phyloP scores from a whole-genome alignment of 2,329 filamentous ascomycete species.

The Fusarium gaditjirri region DNA sequence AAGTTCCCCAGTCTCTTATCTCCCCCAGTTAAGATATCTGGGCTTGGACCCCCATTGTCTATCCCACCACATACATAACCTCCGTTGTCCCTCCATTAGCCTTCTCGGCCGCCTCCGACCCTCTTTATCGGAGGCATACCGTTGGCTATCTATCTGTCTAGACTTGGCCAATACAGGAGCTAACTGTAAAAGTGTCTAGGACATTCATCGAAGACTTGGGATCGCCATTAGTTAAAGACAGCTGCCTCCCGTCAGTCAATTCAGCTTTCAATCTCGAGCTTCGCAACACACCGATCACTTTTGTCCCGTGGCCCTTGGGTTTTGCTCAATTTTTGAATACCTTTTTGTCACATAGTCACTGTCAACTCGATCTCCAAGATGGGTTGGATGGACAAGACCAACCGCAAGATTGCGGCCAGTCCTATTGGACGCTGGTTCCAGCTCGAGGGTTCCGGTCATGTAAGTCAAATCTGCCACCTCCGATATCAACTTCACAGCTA shows the following conservation, averaged over 20 bases:
- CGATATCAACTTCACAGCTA: not conserved
- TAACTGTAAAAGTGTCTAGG: conserved; percentile 30
- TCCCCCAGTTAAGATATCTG: conserved; percentile 32
- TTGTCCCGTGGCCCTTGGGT: not conserved
- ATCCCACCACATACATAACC: conserved; percentile 33
- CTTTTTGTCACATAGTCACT: not conserved
- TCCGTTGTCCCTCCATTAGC: conserved; percentile 20
- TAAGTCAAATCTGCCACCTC: conserved; percentile 57
- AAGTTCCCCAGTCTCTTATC: conserved; percentile 34
- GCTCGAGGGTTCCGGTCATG: conserved; percentile 84
- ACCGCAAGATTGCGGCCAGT: conserved; percentile 70
- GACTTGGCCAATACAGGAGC: conserved; percentile 11
- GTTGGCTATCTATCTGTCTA: conserved; percentile 20
- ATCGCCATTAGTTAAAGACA: conserved; percentile 25
- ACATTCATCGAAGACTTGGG: conserved; percentile 1
- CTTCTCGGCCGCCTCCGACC: conserved; percentile 12
- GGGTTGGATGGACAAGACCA: conserved; percentile 62
- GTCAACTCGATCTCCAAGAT: conserved; percentile 46
- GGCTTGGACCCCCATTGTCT: conserved; percentile 30
- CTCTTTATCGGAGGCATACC: conserved; percentile 32
- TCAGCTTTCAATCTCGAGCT: conserved; percentile 8
- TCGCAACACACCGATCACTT: not conserved
- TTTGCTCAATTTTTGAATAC: conserved; percentile 20
- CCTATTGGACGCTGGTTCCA: conserved; percentile 78
- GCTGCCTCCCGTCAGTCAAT: conserved; percentile 3